phyloP scores from a whole-genome alignment of 495 filamentous ascomycete genomes.

The Cenococcum geophilum region DNA sequence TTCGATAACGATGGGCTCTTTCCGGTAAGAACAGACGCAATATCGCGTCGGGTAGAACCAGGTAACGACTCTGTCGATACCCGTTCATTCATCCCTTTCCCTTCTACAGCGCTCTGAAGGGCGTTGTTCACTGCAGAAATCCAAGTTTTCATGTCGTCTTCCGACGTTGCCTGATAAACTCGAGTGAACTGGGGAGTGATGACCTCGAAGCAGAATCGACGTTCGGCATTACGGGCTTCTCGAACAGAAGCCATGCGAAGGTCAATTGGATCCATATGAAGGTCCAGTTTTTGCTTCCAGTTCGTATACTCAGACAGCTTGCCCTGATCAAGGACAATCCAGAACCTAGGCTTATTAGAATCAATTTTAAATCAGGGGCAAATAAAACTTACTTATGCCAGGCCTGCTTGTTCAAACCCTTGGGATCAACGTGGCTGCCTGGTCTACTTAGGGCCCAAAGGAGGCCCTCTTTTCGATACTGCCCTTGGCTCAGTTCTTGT shows the following conservation, averaged over 20 bases:
- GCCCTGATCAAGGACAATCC: conserved; percentile 95
- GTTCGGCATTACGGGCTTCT: conserved; percentile 87
- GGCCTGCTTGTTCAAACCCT: conserved; percentile 89
- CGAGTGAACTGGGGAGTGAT: conserved; percentile 96
- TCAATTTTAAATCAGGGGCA: neutral
- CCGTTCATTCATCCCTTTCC: conserved; percentile 52
- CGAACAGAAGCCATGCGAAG: conserved; percentile 93
- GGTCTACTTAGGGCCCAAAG: conserved; percentile 92
- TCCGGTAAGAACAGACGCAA: conserved; percentile 87
- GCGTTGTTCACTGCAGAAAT: conserved; percentile 96
- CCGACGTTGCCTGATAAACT: conserved; percentile 95
- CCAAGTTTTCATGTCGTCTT: conserved; percentile 97
- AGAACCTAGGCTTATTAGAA: conserved; percentile 59
- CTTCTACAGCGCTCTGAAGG: conserved; percentile 89
- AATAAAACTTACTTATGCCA: conserved; percentile 93
- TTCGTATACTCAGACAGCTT: conserved; percentile 97
- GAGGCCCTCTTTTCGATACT: conserved; percentile 80
- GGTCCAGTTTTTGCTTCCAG: conserved; percentile 94
- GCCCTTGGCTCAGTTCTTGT: conserved; percentile 43
- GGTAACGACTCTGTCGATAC: conserved; percentile 37
- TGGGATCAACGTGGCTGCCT: conserved; percentile 90
- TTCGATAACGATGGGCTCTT: conserved; percentile 73
- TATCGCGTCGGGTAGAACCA: conserved; percentile 62
- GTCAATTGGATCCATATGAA: conserved; percentile 98
- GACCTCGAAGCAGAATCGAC: conserved; percentile 96